Conservation (phyloP, 2,329 filamentous ascomycete species). For the Stagonosporopsis vannaccii region DNA sequence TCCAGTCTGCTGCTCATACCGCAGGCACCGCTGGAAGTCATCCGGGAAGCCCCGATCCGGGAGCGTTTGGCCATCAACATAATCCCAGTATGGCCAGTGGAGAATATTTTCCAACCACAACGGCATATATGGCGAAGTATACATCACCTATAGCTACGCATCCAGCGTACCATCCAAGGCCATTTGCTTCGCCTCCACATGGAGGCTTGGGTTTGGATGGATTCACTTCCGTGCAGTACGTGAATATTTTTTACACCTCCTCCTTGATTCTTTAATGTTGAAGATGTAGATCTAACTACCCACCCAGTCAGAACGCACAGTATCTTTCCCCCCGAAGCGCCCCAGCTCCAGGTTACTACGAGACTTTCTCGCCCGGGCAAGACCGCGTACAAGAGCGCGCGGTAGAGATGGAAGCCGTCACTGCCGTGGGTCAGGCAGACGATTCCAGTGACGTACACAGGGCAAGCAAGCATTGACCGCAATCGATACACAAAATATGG, state of each 20-base stretch:
- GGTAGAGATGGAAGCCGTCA: conserved; percentile 14
- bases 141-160: background rate
- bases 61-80: conserved; percentile 2
- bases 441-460: background rate
- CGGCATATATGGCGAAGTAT: background rate
- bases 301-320: background rate
- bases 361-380: conserved; percentile 1
- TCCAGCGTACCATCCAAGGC: background rate
- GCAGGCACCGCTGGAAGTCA: conserved; percentile 2
- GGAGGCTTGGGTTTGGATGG: background rate
- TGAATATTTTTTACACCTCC: background rate
- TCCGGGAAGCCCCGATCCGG: background rate
- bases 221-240: conserved; percentile 2
- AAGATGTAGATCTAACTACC: too few relatives aligned
- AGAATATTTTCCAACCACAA: background rate
- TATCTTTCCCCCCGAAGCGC: background rate
- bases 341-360: conserved; percentile 4
- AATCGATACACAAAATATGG: background rate
- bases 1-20: background rate
- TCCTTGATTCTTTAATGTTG: background rate
- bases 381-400: conserved; percentile 1
- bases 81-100: background rate
- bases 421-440: background rate
- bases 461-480: conserved; percentile 5
- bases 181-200: background rate